Conservation (phyloP, 768 basidiomycete species). For the Suillus subalutaceus region DNA sequence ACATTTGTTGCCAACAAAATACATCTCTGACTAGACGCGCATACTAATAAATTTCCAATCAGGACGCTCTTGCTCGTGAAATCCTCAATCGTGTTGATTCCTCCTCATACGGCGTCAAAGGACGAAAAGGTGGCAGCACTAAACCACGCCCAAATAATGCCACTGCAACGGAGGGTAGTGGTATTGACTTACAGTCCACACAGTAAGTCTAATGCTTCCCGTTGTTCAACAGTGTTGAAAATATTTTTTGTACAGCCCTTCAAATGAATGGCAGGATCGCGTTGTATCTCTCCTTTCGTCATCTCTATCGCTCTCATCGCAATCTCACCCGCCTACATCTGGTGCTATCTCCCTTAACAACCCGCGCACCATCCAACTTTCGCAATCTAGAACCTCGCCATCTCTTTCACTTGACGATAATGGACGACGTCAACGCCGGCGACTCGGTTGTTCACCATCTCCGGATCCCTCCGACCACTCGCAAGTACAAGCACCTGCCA, state of each 20-base stretch:
- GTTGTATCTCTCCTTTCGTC: slow-evolving; percentile 39
- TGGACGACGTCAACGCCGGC: slow-evolving; percentile 52
- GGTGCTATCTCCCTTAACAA: slow-evolving; percentile 17
- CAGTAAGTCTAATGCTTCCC: slow-evolving; percentile 50
- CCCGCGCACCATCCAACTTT: slow-evolving; percentile 13
- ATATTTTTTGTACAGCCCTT: slow-evolving; percentile 53
- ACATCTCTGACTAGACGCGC: not conserved
- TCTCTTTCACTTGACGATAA: slow-evolving; percentile 28
- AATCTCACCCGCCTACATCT: not conserved
- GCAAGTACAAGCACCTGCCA: slow-evolving; percentile 18
- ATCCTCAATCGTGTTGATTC: slow-evolving; percentile 83
- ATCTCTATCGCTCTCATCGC: slow-evolving; percentile 19
- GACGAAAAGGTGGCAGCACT: slow-evolving; percentile 52
- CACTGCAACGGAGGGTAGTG: slow-evolving; percentile 20
- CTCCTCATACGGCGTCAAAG: slow-evolving; percentile 77
- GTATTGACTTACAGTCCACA: slow-evolving; percentile 53
- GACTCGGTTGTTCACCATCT: slow-evolving; percentile 41
- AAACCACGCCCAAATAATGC: slow-evolving; percentile 29
- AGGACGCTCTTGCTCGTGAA: slow-evolving; percentile 81
- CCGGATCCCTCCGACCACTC: slow-evolving; percentile 17
- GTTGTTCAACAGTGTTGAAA: slow-evolving; percentile 8
- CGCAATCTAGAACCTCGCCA: slow-evolving; percentile 19
- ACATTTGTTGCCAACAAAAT: not conserved
- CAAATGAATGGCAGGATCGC: slow-evolving; percentile 83
- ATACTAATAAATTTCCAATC: slow-evolving; percentile 19